These are phyloP conservation scores for Yamadazyma triangularis DNA, from an alignment of 1,139 yeast species.

Conservation along the genomic window DNA sequence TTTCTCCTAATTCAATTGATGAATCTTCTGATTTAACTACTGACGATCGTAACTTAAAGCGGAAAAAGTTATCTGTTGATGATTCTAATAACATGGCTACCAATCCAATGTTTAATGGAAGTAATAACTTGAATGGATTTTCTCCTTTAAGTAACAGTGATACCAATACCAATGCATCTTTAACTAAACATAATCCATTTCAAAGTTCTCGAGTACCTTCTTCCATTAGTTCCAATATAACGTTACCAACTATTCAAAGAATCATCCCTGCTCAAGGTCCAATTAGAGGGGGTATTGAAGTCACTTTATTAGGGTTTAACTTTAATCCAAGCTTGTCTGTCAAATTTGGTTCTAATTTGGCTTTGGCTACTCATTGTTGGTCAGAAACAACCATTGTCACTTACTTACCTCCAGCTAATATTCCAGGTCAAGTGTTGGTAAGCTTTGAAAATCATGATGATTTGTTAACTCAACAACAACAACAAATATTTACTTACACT, in stretches of 20 bases:
- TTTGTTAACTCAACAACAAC: conserved; percentile 33
- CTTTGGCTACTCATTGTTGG: conserved; percentile 94
- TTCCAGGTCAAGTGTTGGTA: conserved; percentile 89
- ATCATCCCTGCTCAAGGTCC: conserved; percentile 96
- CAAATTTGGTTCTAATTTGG: conserved; percentile 79
- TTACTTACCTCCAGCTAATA: conserved; percentile 83
- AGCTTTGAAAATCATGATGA: conserved; percentile 57
- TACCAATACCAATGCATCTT: conserved; percentile 27
- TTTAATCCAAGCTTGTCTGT: conserved; percentile 80
- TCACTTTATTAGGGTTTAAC: conserved; percentile 81
- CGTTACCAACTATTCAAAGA: conserved; percentile 63
- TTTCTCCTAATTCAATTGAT: conserved; percentile 63
- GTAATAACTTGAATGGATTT: conserved; percentile 29
- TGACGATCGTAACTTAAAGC: conserved; percentile 37
- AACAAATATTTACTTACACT: conserved; percentile 74
- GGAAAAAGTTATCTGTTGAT: conserved; percentile 43
- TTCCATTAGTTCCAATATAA: conserved; percentile 12
- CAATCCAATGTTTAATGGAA: conserved; percentile 44
- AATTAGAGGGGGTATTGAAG: conserved; percentile 91
- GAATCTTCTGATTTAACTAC: conserved; percentile 62
- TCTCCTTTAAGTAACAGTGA: conserved; percentile 46
- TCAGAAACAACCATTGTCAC: conserved; percentile 91
- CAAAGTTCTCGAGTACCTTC: conserved; percentile 13
- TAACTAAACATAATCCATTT: conserved; percentile 10
- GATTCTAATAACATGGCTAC: conserved; percentile 35